Evolutionary conservation across 2,329 filamentous ascomycete genomes (phyloP).

Genomic region (Alternaria tenuissima): DNA sequence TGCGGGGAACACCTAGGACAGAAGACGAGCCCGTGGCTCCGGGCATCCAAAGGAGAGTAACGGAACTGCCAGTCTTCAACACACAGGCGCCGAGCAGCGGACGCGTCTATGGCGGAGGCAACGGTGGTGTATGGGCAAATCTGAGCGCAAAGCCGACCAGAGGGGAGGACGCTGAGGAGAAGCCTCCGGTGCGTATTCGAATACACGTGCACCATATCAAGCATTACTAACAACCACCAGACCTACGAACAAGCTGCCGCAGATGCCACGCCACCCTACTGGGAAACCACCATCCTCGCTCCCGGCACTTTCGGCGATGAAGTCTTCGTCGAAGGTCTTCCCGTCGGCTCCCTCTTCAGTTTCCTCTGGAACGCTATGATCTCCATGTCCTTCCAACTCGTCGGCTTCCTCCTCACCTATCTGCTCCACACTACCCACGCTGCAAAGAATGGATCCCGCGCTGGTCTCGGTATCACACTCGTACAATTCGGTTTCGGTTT

Average conservation of each 20-base stretch:
- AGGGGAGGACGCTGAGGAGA: constrained; percentile 83
- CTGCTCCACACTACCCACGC: constrained; percentile 97
- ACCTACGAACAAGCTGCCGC: constrained; percentile 98
- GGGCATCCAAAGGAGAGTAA: constrained; percentile 58
- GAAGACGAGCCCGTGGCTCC: constrained; percentile 39
- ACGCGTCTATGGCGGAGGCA: constrained; percentile 75
- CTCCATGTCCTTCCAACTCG: constrained; percentile 94
- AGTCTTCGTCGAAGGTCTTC: constrained; percentile 95
- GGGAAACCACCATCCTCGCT: constrained; percentile 97
- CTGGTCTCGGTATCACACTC: constrained; percentile 91
- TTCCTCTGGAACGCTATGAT: constrained; percentile 95
- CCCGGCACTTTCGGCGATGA: constrained; percentile 92
- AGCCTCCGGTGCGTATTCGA: constrained; percentile 80
- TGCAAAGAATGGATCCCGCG: constrained; percentile 95
- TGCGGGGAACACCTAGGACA: constrained; percentile 67
- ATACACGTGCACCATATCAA: background rate
- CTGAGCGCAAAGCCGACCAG: constrained; percentile 87
- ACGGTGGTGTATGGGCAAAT: constrained; percentile 97
- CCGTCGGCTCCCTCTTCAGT: constrained; percentile 85
- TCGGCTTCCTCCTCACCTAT: constrained; percentile 97
- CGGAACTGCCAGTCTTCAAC: constrained; percentile 63
- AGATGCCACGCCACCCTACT: constrained; percentile 95
- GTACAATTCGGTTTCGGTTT: constrained; percentile 98
- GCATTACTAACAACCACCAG: constrained; percentile 60
- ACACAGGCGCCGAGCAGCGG: constrained; percentile 50